A percentile compares a stretch with the other conserved stretches of the same genome.
Conservation (phyloP, 148 eudicot species). For the Rhododendron williamsianum region DNA sequence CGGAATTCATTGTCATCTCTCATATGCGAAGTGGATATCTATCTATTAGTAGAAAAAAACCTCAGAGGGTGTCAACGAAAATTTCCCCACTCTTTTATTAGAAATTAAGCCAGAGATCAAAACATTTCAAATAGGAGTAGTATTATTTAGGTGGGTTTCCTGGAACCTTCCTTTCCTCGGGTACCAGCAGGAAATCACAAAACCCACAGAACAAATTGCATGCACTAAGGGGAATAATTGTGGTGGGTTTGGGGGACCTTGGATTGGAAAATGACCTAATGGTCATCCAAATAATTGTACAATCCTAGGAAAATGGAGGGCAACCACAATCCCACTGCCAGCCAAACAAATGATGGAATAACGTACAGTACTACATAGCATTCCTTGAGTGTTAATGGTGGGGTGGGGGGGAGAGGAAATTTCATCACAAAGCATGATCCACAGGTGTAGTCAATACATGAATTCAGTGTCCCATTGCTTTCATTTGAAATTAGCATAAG, state of each 20-base stretch:
- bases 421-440: not conserved
- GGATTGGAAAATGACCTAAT: not conserved
- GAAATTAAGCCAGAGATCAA: not conserved
- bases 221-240: not conserved
- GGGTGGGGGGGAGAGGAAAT: not conserved
- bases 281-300: not conserved
- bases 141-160: not conserved
- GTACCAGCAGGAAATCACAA: not conserved
- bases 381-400: not conserved
- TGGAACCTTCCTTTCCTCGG: not conserved
- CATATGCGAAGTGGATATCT: no score
- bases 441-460: not conserved
- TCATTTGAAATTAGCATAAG: not conserved
- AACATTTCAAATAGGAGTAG: not conserved
- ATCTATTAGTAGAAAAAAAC: no score
- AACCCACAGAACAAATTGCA: not conserved
- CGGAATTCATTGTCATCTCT: no score
- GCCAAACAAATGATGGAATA: not conserved
- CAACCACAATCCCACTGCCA: slow-evolving; percentile 1
- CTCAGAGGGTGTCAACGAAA: no score
- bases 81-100: no score
- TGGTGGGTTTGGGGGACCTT: not conserved
- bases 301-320: not conserved
- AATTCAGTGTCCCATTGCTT: slow-evolving; percentile 1
- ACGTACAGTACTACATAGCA: not conserved